Conservation (phyloP, 805 yeast species). For the Kodamaea lidongshanica region DNA sequence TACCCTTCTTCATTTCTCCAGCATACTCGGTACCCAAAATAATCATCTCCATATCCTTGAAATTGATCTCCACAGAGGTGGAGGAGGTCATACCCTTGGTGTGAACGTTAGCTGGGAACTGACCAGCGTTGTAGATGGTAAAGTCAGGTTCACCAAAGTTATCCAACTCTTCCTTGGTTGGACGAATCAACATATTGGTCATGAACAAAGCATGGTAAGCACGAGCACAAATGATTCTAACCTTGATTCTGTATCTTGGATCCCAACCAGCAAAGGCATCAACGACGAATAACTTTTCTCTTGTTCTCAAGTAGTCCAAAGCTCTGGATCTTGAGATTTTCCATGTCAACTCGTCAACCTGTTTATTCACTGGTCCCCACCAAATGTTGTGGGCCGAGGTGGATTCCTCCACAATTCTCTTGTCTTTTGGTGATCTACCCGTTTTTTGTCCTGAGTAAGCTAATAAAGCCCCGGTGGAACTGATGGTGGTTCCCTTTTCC, state of each 20-base stretch:
- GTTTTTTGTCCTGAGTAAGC: slow-evolving; percentile 95
- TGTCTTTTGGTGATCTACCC: slow-evolving; percentile 97
- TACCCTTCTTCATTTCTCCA: slow-evolving; percentile 99
- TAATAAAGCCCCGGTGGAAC: slow-evolving; percentile 89
- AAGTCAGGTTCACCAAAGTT: slow-evolving; percentile 96
- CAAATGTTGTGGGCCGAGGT: slow-evolving; percentile 79
- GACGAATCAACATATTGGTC: slow-evolving; percentile 97
- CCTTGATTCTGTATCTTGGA: slow-evolving; percentile 93
- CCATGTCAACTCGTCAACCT: slow-evolving; percentile 93
- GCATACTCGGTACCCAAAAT: slow-evolving; percentile 98
- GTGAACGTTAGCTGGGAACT: slow-evolving; percentile 94
- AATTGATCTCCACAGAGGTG: slow-evolving; percentile 93
- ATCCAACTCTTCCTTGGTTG: slow-evolving; percentile 81
- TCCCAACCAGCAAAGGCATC: slow-evolving; percentile 99
- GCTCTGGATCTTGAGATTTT: slow-evolving; percentile 94
- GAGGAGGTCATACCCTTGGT: slow-evolving; percentile 97
- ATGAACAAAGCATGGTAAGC: slow-evolving; percentile 97
- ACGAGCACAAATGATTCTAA: slow-evolving; percentile 93
- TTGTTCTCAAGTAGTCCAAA: slow-evolving; percentile 90
- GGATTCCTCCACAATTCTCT: slow-evolving; percentile 93
- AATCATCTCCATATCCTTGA: slow-evolving; percentile 97
- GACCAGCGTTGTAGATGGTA: slow-evolving; percentile 97
- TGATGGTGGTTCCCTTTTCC: slow-evolving; percentile 86
- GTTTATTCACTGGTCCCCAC: slow-evolving; percentile 99
- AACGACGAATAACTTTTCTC: slow-evolving; percentile 87